phyloP scores from a whole-genome alignment of 208 protist species.

The Crithidia expoeki region DNA sequence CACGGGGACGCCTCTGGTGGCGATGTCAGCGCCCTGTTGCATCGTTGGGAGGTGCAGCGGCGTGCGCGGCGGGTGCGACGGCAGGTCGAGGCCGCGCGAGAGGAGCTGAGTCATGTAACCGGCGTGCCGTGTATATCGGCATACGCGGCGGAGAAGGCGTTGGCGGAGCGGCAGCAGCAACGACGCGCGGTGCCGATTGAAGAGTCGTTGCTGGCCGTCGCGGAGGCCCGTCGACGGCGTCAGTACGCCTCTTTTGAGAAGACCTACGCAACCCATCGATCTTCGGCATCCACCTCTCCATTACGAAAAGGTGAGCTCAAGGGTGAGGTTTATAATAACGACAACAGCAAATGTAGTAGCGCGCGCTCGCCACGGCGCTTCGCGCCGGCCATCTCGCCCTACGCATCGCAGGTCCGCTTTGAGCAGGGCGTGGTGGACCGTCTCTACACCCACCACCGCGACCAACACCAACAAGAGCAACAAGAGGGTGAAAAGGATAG shows the following conservation, averaged over 20 bases:
- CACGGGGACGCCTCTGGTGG: not conserved
- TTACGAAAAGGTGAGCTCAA: too few species aligned
- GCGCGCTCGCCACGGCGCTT: too few species aligned
- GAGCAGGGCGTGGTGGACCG: conserved; percentile 61
- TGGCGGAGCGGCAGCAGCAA: conserved; percentile 22
- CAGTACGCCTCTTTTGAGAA: conserved; percentile 54
- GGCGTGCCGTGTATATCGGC: conserved; percentile 56
- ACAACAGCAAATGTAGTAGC: too few species aligned
- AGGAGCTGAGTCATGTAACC: conserved; percentile 41
- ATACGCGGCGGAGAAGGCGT: conserved; percentile 51
- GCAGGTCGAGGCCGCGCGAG: conserved; percentile 36
- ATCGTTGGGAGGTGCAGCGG: conserved; percentile 50
- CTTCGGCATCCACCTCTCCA: not conserved
- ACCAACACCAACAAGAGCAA: not conserved
- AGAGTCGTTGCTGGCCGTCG: conserved; percentile 54
- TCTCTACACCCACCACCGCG: conserved; percentile 41
- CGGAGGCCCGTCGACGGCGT: conserved; percentile 56
- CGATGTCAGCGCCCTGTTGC: conserved; percentile 26
- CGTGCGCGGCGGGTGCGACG: conserved; percentile 33
- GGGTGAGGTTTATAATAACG: too few species aligned
- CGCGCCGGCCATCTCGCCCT: conserved; percentile 47
- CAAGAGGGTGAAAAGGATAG: not conserved
- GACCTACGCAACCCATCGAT: conserved; percentile 3
- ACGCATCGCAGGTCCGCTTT: conserved; percentile 44
- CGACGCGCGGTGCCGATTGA: conserved; percentile 44